Base-by-base conservation (phyloP, 768 basidiomycete genomes). In the Boletus fagicola region DNA sequence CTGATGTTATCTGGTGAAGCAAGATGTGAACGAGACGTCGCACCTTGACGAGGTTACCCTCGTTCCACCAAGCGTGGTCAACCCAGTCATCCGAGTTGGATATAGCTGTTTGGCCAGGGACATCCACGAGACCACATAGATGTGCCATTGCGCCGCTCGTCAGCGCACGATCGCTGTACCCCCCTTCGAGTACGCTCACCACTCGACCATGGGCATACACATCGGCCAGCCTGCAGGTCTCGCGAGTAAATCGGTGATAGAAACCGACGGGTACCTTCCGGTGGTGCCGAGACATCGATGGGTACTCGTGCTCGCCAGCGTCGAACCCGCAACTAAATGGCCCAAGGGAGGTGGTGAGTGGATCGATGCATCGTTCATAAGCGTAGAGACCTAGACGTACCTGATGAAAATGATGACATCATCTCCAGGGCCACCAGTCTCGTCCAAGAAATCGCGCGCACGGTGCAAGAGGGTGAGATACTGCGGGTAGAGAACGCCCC, bases 111-210 rank as follows among this genome's bases (percentile, higher is more conserved):
- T 51, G 40, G 20, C 54, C 47, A 18, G 51, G 35, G 35, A 49
- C 18, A 45, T 62, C 68, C 1, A 76, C 77, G 24, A 98, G 72
- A 4, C 94, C 95, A 8, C 76, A 75, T 2, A 96, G 70, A 68
- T 94, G 90, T 0, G 92, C 90, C 82, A 94, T 83, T 0, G 87
- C 80, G 0, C 90, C 95, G 59, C 90, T 93, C 7, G 78, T 84
- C 54, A 98, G 76, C 0, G 96, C 94, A 8, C 88, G 81, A 69
- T 98, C 94, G 64, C 90, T 92, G 67, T 98, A 98, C 1, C 95
- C 96, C 1, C 96, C 96, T 74, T 99, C 96, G 1, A 99, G 83
- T 0, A 98, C 90, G 62, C 92, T 94, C 38, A 98, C 78, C 5
- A 96, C 64, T 39, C 85, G 80, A 0, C 94, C 92, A 1, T 70